A percentile compares a stretch with the other conserved stretches of the same genome.
These are phyloP conservation scores for Agaricus subrufescens DNA, from an alignment of 768 basidiomycete species.

Conservation along the genomic window DNA sequence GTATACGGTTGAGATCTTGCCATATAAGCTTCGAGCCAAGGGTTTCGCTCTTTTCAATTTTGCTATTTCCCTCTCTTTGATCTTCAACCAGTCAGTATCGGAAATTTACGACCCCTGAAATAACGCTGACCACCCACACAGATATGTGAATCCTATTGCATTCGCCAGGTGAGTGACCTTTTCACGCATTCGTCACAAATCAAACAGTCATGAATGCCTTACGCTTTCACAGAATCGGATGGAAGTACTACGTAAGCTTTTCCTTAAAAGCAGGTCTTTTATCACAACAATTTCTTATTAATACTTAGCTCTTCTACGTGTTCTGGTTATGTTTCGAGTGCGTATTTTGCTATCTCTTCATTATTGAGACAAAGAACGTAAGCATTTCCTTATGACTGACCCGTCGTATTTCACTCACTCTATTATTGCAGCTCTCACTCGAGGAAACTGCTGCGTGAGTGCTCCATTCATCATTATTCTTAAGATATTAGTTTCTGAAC, in stretches of 20 bases:
- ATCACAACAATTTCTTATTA: neutral
- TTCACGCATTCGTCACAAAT: neutral
- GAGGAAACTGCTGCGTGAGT: conserved; percentile 56
- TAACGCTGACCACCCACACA: neutral
- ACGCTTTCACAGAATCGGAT: conserved; percentile 36
- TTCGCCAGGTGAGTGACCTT: conserved; percentile 27
- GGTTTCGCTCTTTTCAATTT: conserved; percentile 65
- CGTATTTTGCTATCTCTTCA: conserved; percentile 46
- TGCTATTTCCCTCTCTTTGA: conserved; percentile 53
- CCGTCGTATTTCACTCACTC: neutral
- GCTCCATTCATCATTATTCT: neutral
- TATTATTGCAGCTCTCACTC: conserved; percentile 36
- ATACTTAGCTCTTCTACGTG: conserved; percentile 39
- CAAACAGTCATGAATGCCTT: conserved; percentile 19
- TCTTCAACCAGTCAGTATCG: conserved; percentile 56
- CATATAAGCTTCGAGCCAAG: conserved; percentile 53
- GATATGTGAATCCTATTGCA: conserved; percentile 46
- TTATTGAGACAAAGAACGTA: conserved; percentile 48
- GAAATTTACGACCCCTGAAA: neutral
- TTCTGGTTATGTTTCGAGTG: conserved; percentile 53
- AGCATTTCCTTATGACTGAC: conserved; percentile 1
- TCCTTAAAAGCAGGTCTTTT: neutral
- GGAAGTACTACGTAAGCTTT: conserved; percentile 58
- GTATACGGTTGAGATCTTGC: conserved; percentile 27
- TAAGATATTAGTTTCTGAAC: conserved; percentile 1